Evolutionary conservation across 805 yeast species (phyloP).

Genomic region (Helenozyma rhizophorensis): DNA sequence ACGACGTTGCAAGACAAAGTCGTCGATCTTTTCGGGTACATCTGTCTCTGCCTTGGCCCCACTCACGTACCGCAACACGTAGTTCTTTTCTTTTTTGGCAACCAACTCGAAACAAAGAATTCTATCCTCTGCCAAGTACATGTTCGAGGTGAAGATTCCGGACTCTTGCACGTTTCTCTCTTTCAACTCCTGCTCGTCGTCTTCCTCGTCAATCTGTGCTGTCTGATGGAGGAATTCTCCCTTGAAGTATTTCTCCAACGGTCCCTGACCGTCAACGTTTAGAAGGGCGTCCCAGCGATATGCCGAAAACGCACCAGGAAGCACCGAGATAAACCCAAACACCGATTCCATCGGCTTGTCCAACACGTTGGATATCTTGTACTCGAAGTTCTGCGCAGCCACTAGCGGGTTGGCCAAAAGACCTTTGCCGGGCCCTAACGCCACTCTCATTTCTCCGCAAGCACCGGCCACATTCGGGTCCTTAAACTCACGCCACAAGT

Average conservation of each 20-base stretch:
- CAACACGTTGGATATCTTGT: conserved; percentile 88
- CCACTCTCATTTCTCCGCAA: conserved; percentile 93
- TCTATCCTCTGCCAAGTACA: conserved; percentile 97
- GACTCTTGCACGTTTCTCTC: conserved; percentile 31
- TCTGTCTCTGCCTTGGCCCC: conserved; percentile 96
- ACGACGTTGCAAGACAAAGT: conserved; percentile 92
- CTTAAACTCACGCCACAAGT: conserved; percentile 84
- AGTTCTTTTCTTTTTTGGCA: conserved; percentile 74
- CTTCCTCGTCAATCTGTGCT: conserved; percentile 38
- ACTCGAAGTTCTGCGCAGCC: conserved; percentile 96
- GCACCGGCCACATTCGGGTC: conserved; percentile 90
- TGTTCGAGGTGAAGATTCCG: conserved; percentile 88
- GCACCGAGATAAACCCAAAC: conserved; percentile 89
- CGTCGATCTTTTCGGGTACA: conserved; percentile 93
- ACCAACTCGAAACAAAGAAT: conserved; percentile 95
- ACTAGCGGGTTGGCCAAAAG: conserved; percentile 76
- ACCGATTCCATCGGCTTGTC: conserved; percentile 95
- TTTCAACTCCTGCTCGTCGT: conserved; percentile 36
- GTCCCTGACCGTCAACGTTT: conserved; percentile 72
- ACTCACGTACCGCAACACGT: conserved; percentile 89
- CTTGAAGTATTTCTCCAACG: conserved; percentile 83
- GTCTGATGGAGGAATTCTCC: conserved; percentile 79
- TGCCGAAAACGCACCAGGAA: conserved; percentile 97
- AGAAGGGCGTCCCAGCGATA: conserved; percentile 78
- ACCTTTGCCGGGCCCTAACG: conserved; percentile 53